Percentiles rank a stretch among this genome's conserved stretches.
Evolutionary conservation across 164 flowering plant species (phyloP).

Genomic region (Tetracentron sinense): DNA sequence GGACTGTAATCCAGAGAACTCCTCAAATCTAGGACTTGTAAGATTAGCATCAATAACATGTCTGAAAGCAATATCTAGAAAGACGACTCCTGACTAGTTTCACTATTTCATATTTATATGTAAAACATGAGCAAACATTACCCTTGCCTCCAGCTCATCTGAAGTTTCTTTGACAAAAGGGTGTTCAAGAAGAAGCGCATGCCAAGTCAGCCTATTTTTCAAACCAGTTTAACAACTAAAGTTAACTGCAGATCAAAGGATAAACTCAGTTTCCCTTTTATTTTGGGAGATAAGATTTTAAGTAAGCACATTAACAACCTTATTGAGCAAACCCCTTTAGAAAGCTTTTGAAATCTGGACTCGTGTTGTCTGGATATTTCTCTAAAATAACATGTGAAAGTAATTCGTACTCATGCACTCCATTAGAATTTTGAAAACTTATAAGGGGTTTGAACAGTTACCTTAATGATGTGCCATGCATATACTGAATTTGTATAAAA

Average conservation of each 20-base stretch:
- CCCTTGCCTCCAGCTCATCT: slow-evolving; percentile 61
- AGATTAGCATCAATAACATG: not conserved
- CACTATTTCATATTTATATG: not conserved
- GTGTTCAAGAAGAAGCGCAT: slow-evolving; percentile 88
- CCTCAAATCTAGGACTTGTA: slow-evolving; percentile 26
- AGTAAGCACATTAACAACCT: slow-evolving; percentile 42
- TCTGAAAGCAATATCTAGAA: not conserved
- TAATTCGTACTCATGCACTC: not conserved
- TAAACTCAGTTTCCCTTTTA: not conserved
- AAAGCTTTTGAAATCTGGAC: slow-evolving; percentile 73
- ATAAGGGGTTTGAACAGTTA: slow-evolving; percentile 16
- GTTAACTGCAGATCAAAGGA: not conserved
- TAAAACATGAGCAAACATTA: slow-evolving; percentile 19
- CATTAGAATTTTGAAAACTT: not conserved
- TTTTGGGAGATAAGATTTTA: not conserved
- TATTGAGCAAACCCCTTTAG: slow-evolving; percentile 89
- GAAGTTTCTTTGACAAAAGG: slow-evolving; percentile 80
- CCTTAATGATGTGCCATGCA: slow-evolving; percentile 95
- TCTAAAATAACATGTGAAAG: slow-evolving; percentile 22
- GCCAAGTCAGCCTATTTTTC: slow-evolving; percentile 73
- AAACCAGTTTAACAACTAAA: slow-evolving; percentile 6
- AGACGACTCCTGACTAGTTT: no score
- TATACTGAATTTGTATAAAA: slow-evolving; percentile 97
- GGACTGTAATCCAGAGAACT: slow-evolving; percentile 46
- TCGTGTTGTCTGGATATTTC: slow-evolving; percentile 97